These are phyloP conservation scores for Ammopiptanthus mongolicus DNA, from an alignment of 306 rosid genomes.

Conservation along the genomic window DNA sequence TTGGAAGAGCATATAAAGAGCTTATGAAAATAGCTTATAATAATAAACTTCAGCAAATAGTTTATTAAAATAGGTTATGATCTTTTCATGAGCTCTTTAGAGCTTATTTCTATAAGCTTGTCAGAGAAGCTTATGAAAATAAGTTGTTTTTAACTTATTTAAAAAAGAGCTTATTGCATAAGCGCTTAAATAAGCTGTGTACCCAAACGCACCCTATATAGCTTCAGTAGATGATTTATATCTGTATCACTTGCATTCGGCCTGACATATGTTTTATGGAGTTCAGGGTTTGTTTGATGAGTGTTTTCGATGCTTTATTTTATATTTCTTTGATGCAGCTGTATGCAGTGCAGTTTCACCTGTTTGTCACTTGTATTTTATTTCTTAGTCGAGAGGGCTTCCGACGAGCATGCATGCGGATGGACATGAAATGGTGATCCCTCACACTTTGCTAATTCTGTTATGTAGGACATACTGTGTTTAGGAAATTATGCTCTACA, in stretches of 20 bases:
- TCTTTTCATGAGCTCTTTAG: too few relatives aligned
- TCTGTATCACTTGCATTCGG: not conserved
- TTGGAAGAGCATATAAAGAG: too few relatives aligned
- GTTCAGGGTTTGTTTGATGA: not conserved
- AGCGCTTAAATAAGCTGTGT: too few relatives aligned
- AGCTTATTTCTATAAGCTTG: too few relatives aligned
- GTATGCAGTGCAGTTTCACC: conserved; percentile 92
- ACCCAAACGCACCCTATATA: too few relatives aligned
- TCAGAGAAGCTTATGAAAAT: too few relatives aligned
- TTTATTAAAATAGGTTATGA: too few relatives aligned
- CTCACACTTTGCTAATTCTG: not conserved
- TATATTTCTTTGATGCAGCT: conserved; percentile 39
- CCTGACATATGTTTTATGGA: not conserved
- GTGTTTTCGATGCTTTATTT: not conserved
- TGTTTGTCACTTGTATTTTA: conserved; percentile 78
- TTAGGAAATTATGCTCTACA: not conserved
- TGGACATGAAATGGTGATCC: conserved; percentile 64
- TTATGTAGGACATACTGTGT: not conserved
- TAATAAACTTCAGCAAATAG: too few relatives aligned
- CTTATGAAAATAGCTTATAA: too few relatives aligned
- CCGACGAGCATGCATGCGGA: conserved; percentile 86
- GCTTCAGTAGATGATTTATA: not conserved
- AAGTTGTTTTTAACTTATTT: too few relatives aligned
- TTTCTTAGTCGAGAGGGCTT: conserved; percentile 98
- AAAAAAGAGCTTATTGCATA: too few relatives aligned